Evolutionary conservation across 306 rosid species (phyloP).

Genomic region (Cercis canadensis): DNA sequence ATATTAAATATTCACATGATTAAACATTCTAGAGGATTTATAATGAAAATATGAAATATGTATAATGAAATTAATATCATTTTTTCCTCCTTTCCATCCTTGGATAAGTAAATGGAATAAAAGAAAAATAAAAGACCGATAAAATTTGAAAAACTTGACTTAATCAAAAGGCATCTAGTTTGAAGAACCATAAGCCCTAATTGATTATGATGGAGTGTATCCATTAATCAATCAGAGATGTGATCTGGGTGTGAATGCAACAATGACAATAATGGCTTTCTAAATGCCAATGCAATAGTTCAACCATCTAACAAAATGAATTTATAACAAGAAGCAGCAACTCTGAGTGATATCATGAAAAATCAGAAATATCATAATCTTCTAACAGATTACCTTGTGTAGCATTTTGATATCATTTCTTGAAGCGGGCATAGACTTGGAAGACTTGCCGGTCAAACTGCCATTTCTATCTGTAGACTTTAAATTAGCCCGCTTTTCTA

Average conservation of each 20-base stretch:
- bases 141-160: background rate
- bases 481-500: conserved; percentile 45
- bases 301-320: conserved; percentile 32
- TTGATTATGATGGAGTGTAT: background rate
- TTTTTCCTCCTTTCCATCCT: background rate
- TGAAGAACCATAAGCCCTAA: background rate
- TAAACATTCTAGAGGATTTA: conserved; percentile 13
- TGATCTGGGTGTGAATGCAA: background rate
- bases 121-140: background rate
- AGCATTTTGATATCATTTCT: conserved; percentile 38
- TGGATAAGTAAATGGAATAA: background rate
- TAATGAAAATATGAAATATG: background rate
- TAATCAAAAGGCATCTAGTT: background rate
- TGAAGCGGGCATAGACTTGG: conserved; percentile 40
- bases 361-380: conserved; percentile 22
- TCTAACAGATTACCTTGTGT: conserved; percentile 54
- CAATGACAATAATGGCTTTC: conserved; percentile 10
- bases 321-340: conserved; percentile 22
- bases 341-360: conserved; percentile 20
- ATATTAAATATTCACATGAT: conserved; percentile 23
- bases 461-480: conserved; percentile 40
- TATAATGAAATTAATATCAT: background rate
- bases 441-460: conserved; percentile 39
- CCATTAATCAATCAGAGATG: conserved; percentile 7
- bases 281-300: conserved; percentile 15